phyloP scores from a whole-genome alignment of 208 protist species.

The Trypanosoma cruzi region DNA sequence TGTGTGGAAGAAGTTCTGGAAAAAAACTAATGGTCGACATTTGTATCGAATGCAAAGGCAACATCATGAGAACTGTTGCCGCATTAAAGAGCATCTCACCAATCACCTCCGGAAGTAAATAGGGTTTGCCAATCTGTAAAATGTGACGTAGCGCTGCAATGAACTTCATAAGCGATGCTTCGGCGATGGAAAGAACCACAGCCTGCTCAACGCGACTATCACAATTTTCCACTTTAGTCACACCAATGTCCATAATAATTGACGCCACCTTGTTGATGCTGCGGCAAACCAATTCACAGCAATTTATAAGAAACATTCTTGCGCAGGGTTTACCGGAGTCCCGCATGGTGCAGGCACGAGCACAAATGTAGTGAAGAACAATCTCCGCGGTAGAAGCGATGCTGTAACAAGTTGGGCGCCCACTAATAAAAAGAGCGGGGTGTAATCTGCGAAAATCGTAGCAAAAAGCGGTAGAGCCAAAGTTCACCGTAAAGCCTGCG shows the following conservation, averaged over 20 bases:
- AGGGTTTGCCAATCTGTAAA: conserved; percentile 29
- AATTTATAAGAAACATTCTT: conserved; percentile 50
- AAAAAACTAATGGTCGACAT: conserved; percentile 81
- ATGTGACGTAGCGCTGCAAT: conserved; percentile 83
- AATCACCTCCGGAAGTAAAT: conserved; percentile 35
- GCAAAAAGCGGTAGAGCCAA: conserved; percentile 70
- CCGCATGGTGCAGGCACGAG: conserved; percentile 62
- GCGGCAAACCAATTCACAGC: conserved; percentile 74
- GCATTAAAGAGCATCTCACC: conserved; percentile 78
- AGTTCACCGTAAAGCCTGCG: conserved; percentile 79
- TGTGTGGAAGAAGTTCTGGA: conserved; percentile 78
- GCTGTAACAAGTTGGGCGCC: conserved; percentile 75
- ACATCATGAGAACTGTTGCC: conserved; percentile 78
- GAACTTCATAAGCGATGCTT: conserved; percentile 74
- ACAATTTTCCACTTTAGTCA: conserved; percentile 31
- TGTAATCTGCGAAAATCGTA: conserved; percentile 87
- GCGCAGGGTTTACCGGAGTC: conserved; percentile 38
- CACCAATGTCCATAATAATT: conserved; percentile 66
- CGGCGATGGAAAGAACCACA: conserved; percentile 67
- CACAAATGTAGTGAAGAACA: conserved; percentile 75
- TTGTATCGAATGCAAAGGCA: conserved; percentile 84
- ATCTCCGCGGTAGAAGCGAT: conserved; percentile 75
- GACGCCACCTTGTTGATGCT: conserved; percentile 71
- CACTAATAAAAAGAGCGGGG: conserved; percentile 43
- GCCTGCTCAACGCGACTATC: conserved; percentile 49